phyloP scores from a whole-genome alignment of 495 filamentous ascomycete genomes.

The Trichoderma virens region DNA sequence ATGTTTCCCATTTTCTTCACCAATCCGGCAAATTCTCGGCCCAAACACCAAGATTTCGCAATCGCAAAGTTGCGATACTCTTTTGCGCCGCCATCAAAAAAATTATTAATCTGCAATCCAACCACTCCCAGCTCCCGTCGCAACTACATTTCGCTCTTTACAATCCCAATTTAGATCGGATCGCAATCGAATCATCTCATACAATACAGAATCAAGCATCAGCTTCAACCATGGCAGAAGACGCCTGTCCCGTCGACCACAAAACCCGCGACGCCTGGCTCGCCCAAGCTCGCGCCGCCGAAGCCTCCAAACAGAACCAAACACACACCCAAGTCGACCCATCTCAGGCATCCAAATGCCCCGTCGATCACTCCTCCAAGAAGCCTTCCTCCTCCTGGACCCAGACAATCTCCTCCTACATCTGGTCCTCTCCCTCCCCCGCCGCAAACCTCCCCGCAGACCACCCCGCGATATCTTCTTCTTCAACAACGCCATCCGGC shows the following conservation, averaged over 20 bases:
- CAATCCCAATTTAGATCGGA: neutral
- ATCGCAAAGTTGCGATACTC: neutral
- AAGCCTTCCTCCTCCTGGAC: slow-evolving; percentile 22
- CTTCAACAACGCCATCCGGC: slow-evolving; percentile 11
- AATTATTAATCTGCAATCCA: neutral
- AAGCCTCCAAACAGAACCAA: slow-evolving; percentile 20
- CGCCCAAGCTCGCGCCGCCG: slow-evolving; percentile 30
- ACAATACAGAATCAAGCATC: neutral
- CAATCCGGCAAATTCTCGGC: neutral
- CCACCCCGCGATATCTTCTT: slow-evolving; percentile 23
- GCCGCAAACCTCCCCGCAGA: slow-evolving; percentile 17
- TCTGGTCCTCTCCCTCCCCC: slow-evolving; percentile 14
- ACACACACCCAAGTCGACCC: slow-evolving; percentile 11
- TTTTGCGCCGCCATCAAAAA: neutral
- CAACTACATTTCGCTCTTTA: neutral
- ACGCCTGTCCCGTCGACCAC: slow-evolving; percentile 75
- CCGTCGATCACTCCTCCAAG: slow-evolving; percentile 2
- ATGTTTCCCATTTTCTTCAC: no score
- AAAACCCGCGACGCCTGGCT: slow-evolving; percentile 82
- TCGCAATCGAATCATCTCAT: neutral
- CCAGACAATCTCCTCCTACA: slow-evolving; percentile 29
- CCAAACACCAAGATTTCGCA: neutral
- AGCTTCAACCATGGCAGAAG: neutral
- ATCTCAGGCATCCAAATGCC: slow-evolving; percentile 18
- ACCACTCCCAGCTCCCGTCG: neutral